Evolutionary conservation across 106 monocot species (phyloP), one percentile per base, ranked within the genome.

Genomic region (Narthecium ossifragum): DNA sequence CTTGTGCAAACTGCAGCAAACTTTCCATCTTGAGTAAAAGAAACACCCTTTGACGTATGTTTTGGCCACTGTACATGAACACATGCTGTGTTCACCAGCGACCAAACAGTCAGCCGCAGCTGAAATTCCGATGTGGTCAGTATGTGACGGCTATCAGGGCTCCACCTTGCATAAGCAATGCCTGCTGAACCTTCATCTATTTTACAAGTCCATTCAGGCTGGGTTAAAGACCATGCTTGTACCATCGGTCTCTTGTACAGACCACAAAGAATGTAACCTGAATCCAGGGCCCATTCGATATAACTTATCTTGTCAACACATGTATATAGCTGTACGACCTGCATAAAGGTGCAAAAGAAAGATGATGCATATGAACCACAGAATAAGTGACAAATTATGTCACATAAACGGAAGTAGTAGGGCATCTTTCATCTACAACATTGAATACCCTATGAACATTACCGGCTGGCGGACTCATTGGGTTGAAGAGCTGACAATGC

Each of bases 141-240:
- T 68, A 98, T 87, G 61, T 98, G 96, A 43, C 96, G 83, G 57
- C 96, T 98, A 60, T 98, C 96, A 46, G 96, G 96, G 64, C 96
- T 98, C 96, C 96, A 98, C 51, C 90, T 80, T 32, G 94, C 94
- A 76, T 78, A 80, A 53, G 94, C 68, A 66, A 94, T 90, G 60
- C 89, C 94, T 21, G 89, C 94, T 57, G 76, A 72, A 25, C 89
- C 94, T 55, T 94, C 94, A 68, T 94, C 89, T 46, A 89, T 90
- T 66, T 83, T 90, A 71, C 94, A 89, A 23, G 89, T 90, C 89
- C 89, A 94, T 59, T 94, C 94, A 34, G 85, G 86, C 38, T 86
- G 82, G 59, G 74, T 69, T 43, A 98, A 50, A 22, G 96, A 98
- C 96, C 96, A 98, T 38, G 81, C 96, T n/a, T 98, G 96, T 11